Conservation (phyloP, 179 eudicot genomes). For the Drosera spatulata region DNA sequence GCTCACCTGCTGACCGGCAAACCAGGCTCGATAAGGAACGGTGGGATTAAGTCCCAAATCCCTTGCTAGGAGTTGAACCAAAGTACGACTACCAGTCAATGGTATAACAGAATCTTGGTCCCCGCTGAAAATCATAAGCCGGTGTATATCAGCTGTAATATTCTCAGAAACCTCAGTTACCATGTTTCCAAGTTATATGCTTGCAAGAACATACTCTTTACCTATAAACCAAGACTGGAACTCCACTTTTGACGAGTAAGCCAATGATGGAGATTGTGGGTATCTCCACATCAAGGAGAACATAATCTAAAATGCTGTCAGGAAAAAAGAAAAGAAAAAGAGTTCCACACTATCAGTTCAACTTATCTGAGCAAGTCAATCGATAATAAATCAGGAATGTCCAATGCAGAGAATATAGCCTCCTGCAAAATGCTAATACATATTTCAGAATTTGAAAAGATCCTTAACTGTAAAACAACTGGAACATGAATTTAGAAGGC, state of each 20-base stretch:
- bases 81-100: constrained; percentile 76
- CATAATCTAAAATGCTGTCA: constrained; percentile 68
- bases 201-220: constrained; percentile 8
- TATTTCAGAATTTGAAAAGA: too few species aligned
- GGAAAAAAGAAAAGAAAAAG: neutral
- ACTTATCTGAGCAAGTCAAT: too few species aligned
- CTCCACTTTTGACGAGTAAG: constrained; percentile 47
- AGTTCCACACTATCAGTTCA: neutral
- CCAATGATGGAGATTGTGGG: constrained; percentile 79
- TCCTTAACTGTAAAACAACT: too few species aligned
- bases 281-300: constrained; percentile 67
- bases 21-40: constrained; percentile 88
- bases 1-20: constrained; percentile 75
- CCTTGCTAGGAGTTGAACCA: constrained; percentile 50
- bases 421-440: too few species aligned
- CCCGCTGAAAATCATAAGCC: constrained; percentile 34
- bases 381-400: too few species aligned
- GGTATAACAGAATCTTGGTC: constrained; percentile 99
- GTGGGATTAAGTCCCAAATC: constrained; percentile 54
- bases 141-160: too few species aligned
- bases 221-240: constrained; percentile 93
- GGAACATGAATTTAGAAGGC: too few species aligned
- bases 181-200: too few species aligned
- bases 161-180: too few species aligned
- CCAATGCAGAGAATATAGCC: too few species aligned